Percentiles rank a stretch among this genome's conserved stretches.
These are phyloP conservation scores for Aspergillus aculeatus DNA, from an alignment of 2,329 filamentous ascomycete species.

Conservation along the genomic window DNA sequence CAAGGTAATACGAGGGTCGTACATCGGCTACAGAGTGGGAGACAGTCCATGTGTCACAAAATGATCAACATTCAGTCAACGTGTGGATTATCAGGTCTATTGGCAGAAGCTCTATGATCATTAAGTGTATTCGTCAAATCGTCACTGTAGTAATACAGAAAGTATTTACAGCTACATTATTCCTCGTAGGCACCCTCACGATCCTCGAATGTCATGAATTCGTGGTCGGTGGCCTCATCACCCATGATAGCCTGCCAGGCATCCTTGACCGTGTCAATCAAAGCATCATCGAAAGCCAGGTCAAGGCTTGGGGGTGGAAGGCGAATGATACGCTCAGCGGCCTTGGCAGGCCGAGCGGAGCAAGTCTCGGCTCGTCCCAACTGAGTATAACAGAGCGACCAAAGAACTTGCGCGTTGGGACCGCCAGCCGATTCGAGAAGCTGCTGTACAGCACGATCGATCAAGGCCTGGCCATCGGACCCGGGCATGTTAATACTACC, in stretches of 20 bases:
- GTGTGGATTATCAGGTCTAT: not conserved
- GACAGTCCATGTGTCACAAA: not conserved
- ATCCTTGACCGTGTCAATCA: constrained; percentile 64
- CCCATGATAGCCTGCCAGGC: constrained; percentile 68
- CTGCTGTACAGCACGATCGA: constrained; percentile 37
- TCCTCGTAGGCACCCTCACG: constrained; percentile 61
- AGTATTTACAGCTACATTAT: constrained; percentile 8
- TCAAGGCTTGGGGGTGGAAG: constrained; percentile 63
- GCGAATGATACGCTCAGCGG: constrained; percentile 49
- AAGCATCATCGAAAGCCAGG: constrained; percentile 70
- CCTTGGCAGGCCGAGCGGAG: constrained; percentile 12
- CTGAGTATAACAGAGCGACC: constrained; percentile 56
- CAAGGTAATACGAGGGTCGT: not conserved
- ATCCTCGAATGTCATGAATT: constrained; percentile 78
- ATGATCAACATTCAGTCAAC: not conserved
- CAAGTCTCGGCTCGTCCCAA: constrained; percentile 26
- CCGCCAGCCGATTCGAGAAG: constrained; percentile 41
- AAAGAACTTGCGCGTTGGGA: constrained; percentile 45
- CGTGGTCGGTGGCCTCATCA: constrained; percentile 47
- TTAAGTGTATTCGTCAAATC: not conserved
- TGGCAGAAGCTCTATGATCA: not conserved
- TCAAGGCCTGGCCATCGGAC: constrained; percentile 40
- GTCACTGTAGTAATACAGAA: not conserved
- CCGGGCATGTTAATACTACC: constrained; percentile 46
- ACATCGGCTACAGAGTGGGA: not conserved